A percentile compares a stretch with the other conserved stretches of the same genome.
Evolutionary conservation across 768 basidiomycete species (phyloP).

Genomic region (Boletellus emodensis): DNA sequence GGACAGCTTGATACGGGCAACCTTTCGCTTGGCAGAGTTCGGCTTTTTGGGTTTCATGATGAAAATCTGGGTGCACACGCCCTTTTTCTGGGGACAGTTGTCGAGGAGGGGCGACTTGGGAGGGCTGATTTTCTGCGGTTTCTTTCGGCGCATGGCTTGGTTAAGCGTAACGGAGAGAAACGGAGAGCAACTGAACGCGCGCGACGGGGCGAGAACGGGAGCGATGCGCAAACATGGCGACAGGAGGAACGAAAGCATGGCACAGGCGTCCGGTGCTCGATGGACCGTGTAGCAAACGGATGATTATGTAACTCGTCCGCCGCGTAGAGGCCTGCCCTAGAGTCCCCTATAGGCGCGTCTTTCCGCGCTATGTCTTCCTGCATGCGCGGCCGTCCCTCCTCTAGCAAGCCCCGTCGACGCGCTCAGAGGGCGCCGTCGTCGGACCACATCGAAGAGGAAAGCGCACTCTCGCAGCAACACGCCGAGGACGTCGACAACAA

Average conservation of each 20-base stretch:
- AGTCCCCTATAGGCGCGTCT: constrained; percentile 20
- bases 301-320: constrained; percentile 8
- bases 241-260: constrained; percentile 30
- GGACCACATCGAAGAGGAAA: constrained; percentile 59
- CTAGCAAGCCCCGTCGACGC: constrained; percentile 37
- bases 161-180: constrained; percentile 70
- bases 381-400: constrained; percentile 20
- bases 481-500: constrained; percentile 41
- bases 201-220: constrained; percentile 17
- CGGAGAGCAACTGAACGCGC: constrained; percentile 62
- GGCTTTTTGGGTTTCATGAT: constrained; percentile 93
- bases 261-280: neutral
- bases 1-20: constrained; percentile 87
- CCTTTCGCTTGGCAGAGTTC: constrained; percentile 97
- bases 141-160: constrained; percentile 81
- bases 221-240: constrained; percentile 18
- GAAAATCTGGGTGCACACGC: constrained; percentile 79
- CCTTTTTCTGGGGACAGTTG: constrained; percentile 81
- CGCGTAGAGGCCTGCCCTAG: constrained; percentile 32
- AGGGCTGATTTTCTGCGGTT: constrained; percentile 42
- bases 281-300: neutral
- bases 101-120: constrained; percentile 76
- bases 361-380: constrained; percentile 2
- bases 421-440: constrained; percentile 46
- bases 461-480: constrained; percentile 34